Evolutionary conservation across 1,284 basidiomycete species (phyloP), one percentile per base, ranked within the genome.

Genomic region (Ganoderma leucocontextum): DNA sequence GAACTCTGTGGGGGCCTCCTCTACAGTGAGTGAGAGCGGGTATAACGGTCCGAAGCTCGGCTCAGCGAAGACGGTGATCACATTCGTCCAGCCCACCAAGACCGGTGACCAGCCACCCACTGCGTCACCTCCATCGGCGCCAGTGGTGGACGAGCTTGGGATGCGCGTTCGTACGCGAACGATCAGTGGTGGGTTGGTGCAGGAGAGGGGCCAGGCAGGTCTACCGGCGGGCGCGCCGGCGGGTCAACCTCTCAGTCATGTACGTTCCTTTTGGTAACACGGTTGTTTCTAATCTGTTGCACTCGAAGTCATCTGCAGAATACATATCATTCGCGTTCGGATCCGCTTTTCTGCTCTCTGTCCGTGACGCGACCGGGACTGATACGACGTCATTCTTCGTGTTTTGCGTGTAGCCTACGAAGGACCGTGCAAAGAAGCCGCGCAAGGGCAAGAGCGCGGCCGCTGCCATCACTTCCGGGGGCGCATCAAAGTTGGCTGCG

Each of bases 231-330:
- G 33, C 19, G 77, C 80, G 19, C 58, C 58, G 35, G 81, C 84
- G 65, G 84, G 86, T 73, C 89, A 87, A 78, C 89, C 91, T 73
- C 81, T 93, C 82, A 89, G 86, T 81, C 92, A 94, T 89, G 92
- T 94, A 87, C 90, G 92, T 94, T 86, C 86, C 83, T 86, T 88
- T 84, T 83, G 89, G 88, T 88, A 83, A 89, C 86, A 82, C 70
- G 65, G 68, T 75, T 74, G 74, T 76, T 78, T 74, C 58, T 60
- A 25, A 60, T 72, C 29, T 53, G 44, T 52, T 49, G 35, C 47
- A 39, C 33, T 62, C 47, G 57, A 70, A 67, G 68, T 55, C 58
- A 65, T 39, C 10, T 29, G 15, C 58, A 60, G 58, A 60, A 60
- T 60, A 60, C n/a, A 60, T 60, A 60, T 42, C 60, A 59, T 66